Conservation (phyloP, 1,139 yeast genomes). For the Yueomyces sp. region DNA sequence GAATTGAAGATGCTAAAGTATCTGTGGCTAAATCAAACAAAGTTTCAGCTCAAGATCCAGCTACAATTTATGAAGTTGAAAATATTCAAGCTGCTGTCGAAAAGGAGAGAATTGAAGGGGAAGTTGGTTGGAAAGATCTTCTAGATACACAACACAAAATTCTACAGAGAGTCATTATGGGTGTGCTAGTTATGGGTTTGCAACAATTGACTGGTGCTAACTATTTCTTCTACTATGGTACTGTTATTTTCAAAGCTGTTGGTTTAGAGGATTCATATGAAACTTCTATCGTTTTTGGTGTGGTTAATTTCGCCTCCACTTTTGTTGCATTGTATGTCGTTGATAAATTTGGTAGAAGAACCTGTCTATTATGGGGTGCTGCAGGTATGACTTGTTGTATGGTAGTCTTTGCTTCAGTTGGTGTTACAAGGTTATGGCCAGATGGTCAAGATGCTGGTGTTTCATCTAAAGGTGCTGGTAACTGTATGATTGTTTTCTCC, state of each 20-base stretch:
- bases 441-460: slow-evolving; percentile 42
- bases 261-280: slow-evolving; percentile 64
- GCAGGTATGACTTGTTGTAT: slow-evolving; percentile 53
- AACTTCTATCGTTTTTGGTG: slow-evolving; percentile 66
- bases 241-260: slow-evolving; percentile 63
- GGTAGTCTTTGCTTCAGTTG: slow-evolving; percentile 55
- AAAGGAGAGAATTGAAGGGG: slow-evolving; percentile 49
- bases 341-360: slow-evolving; percentile 62
- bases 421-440: slow-evolving; percentile 51
- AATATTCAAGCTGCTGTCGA: slow-evolving; percentile 52
- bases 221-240: slow-evolving; percentile 75
- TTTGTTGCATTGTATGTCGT: slow-evolving; percentile 54
- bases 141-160: slow-evolving; percentile 44
- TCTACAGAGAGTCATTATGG: slow-evolving; percentile 50
- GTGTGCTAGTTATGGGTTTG: slow-evolving; percentile 51
- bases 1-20: slow-evolving; percentile 44
- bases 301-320: slow-evolving; percentile 68
- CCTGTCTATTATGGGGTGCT: slow-evolving; percentile 51
- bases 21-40: slow-evolving; percentile 52
- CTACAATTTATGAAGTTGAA: slow-evolving; percentile 45
- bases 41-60: slow-evolving; percentile 41
- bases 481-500: slow-evolving; percentile 68
- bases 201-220: slow-evolving; percentile 76
- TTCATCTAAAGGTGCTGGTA: slow-evolving; percentile 43
- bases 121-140: slow-evolving; percentile 57